Conservation (phyloP, 257 asterid genomes). For the Salvia miltiorrhiza region DNA sequence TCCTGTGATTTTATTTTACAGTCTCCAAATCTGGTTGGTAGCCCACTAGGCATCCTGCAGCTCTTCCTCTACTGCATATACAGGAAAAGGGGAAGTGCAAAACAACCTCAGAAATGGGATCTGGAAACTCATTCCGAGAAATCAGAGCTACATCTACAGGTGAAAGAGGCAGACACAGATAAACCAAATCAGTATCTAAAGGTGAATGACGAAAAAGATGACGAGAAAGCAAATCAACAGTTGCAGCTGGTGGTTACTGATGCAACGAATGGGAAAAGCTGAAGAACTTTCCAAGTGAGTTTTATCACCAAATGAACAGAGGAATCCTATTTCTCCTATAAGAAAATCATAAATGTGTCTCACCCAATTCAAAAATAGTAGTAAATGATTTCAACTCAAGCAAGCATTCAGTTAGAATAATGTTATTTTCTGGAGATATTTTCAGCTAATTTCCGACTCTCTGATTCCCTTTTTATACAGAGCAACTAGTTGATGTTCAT, state of each 20-base stretch:
- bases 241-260: slow-evolving; percentile 17
- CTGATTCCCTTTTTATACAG: slow-evolving; percentile 1
- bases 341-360: not conserved
- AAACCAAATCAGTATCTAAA: slow-evolving; percentile 13
- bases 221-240: slow-evolving; percentile 23
- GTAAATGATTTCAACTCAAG: not conserved
- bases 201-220: slow-evolving; percentile 19
- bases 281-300: slow-evolving; percentile 3
- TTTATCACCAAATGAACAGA: not conserved
- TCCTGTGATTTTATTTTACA: slow-evolving; percentile 23
- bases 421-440: not conserved
- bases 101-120: slow-evolving; percentile 44
- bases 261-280: slow-evolving; percentile 15
- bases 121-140: slow-evolving; percentile 22
- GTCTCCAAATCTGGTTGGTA: slow-evolving; percentile 75
- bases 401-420: not conserved
- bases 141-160: slow-evolving; percentile 15
- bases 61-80: slow-evolving; percentile 70
- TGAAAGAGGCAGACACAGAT: slow-evolving; percentile 14
- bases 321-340: not conserved
- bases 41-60: slow-evolving; percentile 71
- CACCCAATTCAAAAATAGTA: not conserved
- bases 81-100: slow-evolving; percentile 24
- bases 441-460: not conserved
- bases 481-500: not conserved